phyloP scores from a whole-genome alignment of 2,329 filamentous ascomycete genomes.

The Emmonsiellopsis sp. region DNA sequence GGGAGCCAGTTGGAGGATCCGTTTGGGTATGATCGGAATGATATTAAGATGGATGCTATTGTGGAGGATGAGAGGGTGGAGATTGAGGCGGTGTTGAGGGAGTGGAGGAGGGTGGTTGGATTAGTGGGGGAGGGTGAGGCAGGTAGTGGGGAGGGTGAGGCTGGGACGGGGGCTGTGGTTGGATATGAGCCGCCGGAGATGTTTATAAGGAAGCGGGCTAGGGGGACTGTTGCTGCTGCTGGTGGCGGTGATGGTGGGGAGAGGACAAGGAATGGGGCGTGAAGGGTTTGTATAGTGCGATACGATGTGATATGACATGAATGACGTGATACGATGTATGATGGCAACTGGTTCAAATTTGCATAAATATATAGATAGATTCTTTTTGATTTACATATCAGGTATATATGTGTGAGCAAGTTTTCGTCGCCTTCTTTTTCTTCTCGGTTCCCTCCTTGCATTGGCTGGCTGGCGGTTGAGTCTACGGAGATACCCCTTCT shows the following conservation, averaged over 20 bases:
- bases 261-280: constrained; percentile 1
- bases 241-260: not conserved
- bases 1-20: constrained; percentile 57
- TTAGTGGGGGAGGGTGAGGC: constrained; percentile 9
- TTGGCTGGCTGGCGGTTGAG: no score
- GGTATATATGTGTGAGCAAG: no score
- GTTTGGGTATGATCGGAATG: constrained; percentile 57
- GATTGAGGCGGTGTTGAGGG: constrained; percentile 48
- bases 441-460: no score
- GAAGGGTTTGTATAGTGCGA: not conserved
- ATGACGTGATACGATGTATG: no score
- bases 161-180: not conserved
- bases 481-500: no score
- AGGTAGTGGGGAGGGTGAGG: constrained; percentile 3
- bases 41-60: constrained; percentile 60
- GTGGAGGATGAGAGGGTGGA: constrained; percentile 52
- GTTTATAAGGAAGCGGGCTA: constrained; percentile 19
- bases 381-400: no score
- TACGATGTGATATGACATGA: no score
- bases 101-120: constrained; percentile 42
- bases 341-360: no score
- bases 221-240: not conserved
- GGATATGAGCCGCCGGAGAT: constrained; percentile 21
- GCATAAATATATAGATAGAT: no score
- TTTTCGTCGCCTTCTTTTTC: no score